These are phyloP conservation scores for Nicotiana otophora DNA, from an alignment of 257 asterid species.

Conservation along the genomic window DNA sequence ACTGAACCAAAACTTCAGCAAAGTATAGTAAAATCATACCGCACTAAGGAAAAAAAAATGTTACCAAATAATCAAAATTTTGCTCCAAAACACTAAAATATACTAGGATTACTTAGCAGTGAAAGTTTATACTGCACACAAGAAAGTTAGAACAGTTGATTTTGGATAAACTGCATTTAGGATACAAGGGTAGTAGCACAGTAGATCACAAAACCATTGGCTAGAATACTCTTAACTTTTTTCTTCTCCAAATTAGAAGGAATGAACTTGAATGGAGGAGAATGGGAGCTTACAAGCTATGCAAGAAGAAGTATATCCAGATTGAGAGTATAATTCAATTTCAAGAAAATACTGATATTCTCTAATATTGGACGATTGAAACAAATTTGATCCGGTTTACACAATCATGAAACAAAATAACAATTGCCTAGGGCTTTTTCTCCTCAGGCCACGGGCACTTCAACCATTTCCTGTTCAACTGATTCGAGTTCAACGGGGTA, in stretches of 20 bases:
- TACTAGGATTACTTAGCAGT: background rate
- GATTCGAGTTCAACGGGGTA: constrained; percentile 55
- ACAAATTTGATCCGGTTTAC: background rate
- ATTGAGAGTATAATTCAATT: background rate
- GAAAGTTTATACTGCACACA: too few species aligned
- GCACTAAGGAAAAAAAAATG: too few species aligned
- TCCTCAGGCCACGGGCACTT: constrained; percentile 38
- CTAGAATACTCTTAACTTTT: background rate
- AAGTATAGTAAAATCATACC: too few species aligned
- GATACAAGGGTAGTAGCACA: background rate
- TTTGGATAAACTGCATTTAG: background rate
- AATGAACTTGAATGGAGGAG: background rate
- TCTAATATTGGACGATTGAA: background rate
- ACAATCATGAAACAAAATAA: background rate
- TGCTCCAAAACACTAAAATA: background rate
- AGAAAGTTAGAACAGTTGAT: too few species aligned
- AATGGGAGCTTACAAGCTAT: background rate
- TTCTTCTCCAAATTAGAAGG: background rate
- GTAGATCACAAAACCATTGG: background rate
- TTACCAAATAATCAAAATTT: background rate
- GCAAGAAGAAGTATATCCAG: background rate
- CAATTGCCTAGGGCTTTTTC: background rate
- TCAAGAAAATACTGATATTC: background rate
- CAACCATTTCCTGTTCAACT: constrained; percentile 79
- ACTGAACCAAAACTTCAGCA: too few species aligned